These are phyloP conservation scores for Lactarius evosmus DNA, from an alignment of 768 basidiomycete genomes.

Conservation along the genomic window DNA sequence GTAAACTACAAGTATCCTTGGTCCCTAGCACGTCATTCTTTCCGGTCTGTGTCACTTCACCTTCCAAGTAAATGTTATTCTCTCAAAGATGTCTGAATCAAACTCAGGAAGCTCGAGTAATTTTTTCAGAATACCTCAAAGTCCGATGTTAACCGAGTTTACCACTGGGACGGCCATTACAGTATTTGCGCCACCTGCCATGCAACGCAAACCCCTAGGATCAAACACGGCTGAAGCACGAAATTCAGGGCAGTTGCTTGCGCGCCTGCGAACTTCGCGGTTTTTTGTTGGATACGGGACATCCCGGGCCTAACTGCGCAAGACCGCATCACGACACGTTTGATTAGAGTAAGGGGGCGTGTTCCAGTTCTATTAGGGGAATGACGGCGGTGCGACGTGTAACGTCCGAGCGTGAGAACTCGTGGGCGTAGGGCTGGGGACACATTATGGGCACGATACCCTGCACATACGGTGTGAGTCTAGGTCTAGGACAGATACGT, in stretches of 20 bases:
- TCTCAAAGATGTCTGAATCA: conserved; percentile 19
- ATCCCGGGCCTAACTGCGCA: conserved; percentile 17
- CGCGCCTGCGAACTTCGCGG: conserved; percentile 10
- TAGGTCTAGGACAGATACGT: background rate
- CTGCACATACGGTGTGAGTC: background rate
- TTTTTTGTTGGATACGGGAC: conserved; percentile 12
- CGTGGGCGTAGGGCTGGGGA: background rate
- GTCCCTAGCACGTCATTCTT: conserved; percentile 15
- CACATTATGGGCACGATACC: background rate
- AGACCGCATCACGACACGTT: conserved; percentile 23
- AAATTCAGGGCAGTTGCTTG: conserved; percentile 14
- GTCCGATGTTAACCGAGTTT: conserved; percentile 15
- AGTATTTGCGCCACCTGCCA: conserved; percentile 13
- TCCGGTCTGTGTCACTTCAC: conserved; percentile 14
- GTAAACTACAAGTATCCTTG: conserved; percentile 20
- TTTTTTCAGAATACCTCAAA: conserved; percentile 10
- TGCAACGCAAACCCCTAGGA: conserved; percentile 9
- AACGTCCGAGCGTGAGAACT: conserved; percentile 17
- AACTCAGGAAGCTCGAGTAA: conserved; percentile 7
- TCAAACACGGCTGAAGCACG: conserved; percentile 22
- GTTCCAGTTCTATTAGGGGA: conserved; percentile 13
- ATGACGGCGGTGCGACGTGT: conserved; percentile 9
- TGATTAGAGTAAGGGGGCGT: conserved; percentile 16
- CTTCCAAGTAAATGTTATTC: conserved; percentile 21
- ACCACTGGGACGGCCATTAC: background rate